phyloP scores from a whole-genome alignment of 2,329 filamentous ascomycete genomes.

The Teratosphaeria destructans region DNA sequence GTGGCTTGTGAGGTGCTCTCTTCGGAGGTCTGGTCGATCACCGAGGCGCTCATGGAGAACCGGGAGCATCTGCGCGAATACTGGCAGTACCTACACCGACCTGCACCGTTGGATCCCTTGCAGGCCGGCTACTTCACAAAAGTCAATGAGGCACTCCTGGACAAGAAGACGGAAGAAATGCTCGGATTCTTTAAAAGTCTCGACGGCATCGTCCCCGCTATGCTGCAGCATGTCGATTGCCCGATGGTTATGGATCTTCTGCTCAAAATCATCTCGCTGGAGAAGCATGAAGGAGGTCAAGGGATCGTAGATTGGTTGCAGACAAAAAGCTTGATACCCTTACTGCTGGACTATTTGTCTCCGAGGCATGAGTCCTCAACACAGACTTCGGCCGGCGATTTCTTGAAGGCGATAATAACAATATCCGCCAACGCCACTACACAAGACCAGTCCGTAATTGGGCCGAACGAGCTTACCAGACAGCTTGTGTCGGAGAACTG shows the following conservation, averaged over 20 bases:
- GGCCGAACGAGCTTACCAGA: conserved; percentile 89
- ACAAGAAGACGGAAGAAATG: conserved; percentile 98
- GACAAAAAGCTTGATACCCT: conserved; percentile 76
- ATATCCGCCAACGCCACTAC: conserved; percentile 97
- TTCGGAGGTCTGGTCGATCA: conserved; percentile 94
- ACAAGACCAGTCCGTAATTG: conserved; percentile 97
- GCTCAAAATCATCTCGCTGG: conserved; percentile 91
- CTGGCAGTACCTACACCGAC: conserved; percentile 78
- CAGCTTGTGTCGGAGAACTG: conserved; percentile 84
- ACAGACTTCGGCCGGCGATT: conserved; percentile 93
- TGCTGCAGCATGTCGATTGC: conserved; percentile 89
- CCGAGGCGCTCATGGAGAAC: conserved; percentile 83
- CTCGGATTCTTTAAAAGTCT: conserved; percentile 76
- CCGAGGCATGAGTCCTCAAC: conserved; percentile 79
- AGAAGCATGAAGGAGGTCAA: conserved; percentile 81
- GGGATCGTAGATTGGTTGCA: conserved; percentile 97
- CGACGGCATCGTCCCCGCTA: conserved; percentile 68
- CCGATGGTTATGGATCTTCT: conserved; percentile 97
- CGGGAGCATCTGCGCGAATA: conserved; percentile 68
- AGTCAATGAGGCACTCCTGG: conserved; percentile 93
- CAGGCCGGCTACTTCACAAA: conserved; percentile 98
- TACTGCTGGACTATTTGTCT: conserved; percentile 74
- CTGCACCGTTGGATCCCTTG: conserved; percentile 79
- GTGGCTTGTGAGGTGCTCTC: conserved; percentile 87
- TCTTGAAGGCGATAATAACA: conserved; percentile 96